phyloP scores from a whole-genome alignment of 352 stramenopile genomes.

The Phytophthora fragariae region DNA sequence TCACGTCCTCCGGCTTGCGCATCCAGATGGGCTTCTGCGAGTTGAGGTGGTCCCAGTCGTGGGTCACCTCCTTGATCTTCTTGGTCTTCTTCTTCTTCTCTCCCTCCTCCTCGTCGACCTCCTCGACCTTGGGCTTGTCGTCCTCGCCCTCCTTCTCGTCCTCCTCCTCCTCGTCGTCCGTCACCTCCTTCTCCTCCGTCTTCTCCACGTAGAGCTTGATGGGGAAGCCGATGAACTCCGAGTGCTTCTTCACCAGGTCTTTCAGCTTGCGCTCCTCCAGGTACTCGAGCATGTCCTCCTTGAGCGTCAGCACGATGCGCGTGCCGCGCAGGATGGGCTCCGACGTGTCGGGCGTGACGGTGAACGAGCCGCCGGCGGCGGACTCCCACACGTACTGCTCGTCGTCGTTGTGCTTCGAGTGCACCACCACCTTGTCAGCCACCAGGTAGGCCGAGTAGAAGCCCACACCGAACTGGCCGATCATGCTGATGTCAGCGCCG shows the following conservation, averaged over 20 bases:
- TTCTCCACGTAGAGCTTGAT: constrained; percentile 99
- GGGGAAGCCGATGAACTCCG: constrained; percentile 99
- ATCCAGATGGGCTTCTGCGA: constrained; percentile 99
- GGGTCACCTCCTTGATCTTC: constrained; percentile 97
- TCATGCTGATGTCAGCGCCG: constrained; percentile 99
- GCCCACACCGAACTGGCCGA: constrained; percentile 99
- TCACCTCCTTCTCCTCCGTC: constrained; percentile 99
- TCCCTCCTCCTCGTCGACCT: constrained; percentile 96
- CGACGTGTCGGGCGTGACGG: constrained; percentile 91
- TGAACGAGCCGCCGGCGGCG: constrained; percentile 98
- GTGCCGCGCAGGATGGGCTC: constrained; percentile 93
- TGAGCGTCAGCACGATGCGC: constrained; percentile 97
- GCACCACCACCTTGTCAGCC: constrained; percentile 98
- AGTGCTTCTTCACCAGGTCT: constrained; percentile 99
- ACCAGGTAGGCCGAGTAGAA: constrained; percentile 99
- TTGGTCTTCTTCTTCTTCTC: constrained; percentile 99
- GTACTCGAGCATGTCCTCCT: constrained; percentile 99
- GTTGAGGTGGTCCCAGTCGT: constrained; percentile 99
- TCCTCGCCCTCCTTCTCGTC: constrained; percentile 95
- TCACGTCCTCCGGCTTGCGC: constrained; percentile 99
- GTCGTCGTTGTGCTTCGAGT: constrained; percentile 99
- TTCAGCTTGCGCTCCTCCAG: constrained; percentile 98
- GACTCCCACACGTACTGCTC: constrained; percentile 98
- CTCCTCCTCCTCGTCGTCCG: constrained; percentile 99
- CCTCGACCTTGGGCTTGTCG: constrained; percentile 98